Evolutionary conservation across 2,329 filamentous ascomycete genomes (phyloP), one percentile per base, ranked within the genome.

Genomic region (Colletotrichum lini): DNA sequence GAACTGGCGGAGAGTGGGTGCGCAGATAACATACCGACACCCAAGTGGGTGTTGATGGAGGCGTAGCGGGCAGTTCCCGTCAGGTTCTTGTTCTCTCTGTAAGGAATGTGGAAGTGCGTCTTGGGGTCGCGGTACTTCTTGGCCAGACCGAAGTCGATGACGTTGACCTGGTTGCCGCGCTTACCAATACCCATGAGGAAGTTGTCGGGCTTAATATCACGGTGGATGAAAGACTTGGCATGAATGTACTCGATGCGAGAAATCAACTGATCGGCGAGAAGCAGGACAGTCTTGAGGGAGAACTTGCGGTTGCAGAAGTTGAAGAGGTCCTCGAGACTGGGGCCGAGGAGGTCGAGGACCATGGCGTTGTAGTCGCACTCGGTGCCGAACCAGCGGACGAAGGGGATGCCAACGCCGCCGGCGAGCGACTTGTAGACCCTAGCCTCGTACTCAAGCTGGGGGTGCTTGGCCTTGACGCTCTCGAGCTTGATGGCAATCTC

Each of bases 291-390:
- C 92, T 99, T 99, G 77, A 99, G 87, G 15, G 96, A 98, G 88
- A 98, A 99, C 84, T 98, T 98, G 84, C 96, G 93, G 91, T 98
- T 98, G 91, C 96, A 99, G 84, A 98, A 98, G 90, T 99, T 98
- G 94, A 99, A 99, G 44, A 99, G 90, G 81, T 99, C 96, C 85
- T 99, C 96, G 84, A 99, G 86, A 79, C 93, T 96, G 76, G 96
- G 96, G 49, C 96, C 96, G 70, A 99, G 93, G 35, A 99, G 92
- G 80, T 99, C 96, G 75, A 98, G 91, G 63, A 99, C 96, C 96
- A 99, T 98, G 82, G 96, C 96, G 85, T 99, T 98, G 91, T 99
- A 98, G 87, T 98, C 96, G 84, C 96, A 98, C 86, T 99, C 96
- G 72, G 96, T 98, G 77, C 96, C 96, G 84, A 98, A 99, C 96